These are phyloP conservation scores for Populus pruinosa DNA, from an alignment of 345 rosid species.

Conservation along the genomic window DNA sequence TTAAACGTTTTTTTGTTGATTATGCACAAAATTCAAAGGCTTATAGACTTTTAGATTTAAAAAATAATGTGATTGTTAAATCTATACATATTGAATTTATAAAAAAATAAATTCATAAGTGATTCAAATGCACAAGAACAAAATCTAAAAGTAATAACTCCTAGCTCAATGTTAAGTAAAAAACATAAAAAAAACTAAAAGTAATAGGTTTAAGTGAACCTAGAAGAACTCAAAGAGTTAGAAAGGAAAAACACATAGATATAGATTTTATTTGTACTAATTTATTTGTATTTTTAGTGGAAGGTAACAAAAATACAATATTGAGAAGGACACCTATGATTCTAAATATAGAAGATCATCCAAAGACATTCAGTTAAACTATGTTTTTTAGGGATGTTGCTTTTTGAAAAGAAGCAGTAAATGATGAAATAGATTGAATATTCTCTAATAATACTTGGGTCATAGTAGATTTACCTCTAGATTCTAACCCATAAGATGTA, in stretches of 20 bases:
- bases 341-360: background rate
- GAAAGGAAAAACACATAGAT: too few species aligned
- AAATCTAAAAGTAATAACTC: too few species aligned
- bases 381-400: background rate
- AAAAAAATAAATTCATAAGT: too few species aligned
- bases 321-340: too few species aligned
- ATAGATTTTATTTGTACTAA: background rate
- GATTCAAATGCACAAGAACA: too few species aligned
- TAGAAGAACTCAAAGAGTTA: background rate
- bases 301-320: background rate
- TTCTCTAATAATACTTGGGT: background rate
- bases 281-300: background rate
- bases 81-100: too few species aligned
- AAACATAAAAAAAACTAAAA: too few species aligned
- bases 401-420: background rate
- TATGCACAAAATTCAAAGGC: background rate
- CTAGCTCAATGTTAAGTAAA: background rate
- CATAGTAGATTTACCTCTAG: background rate
- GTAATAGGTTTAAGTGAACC: background rate
- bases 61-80: too few species aligned
- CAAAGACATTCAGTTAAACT: background rate
- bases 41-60: background rate
- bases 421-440: constrained; percentile 9
- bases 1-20: background rate
- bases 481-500: constrained; percentile 11